Percentiles rank a stretch among this genome's conserved stretches.
Evolutionary conservation across 2,329 filamentous ascomycete genomes (phyloP).

Genomic region (Pseudocercospora musae): DNA sequence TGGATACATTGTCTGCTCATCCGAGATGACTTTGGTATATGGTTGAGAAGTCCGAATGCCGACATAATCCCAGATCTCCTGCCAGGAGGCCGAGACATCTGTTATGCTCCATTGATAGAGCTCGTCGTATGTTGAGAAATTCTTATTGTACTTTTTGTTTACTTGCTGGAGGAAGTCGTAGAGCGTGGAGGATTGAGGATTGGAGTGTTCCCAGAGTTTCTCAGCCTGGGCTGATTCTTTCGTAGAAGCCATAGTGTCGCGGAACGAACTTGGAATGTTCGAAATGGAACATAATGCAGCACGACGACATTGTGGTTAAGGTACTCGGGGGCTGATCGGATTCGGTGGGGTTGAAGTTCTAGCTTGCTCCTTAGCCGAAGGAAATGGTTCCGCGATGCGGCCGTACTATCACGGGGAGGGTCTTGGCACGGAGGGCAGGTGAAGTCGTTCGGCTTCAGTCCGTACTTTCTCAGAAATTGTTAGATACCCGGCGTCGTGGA

Average conservation of each 20-base stretch:
- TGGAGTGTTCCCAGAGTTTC: constrained; percentile 38
- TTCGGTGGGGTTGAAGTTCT: neutral
- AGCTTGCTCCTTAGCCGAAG: neutral
- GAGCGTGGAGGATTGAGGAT: constrained; percentile 44
- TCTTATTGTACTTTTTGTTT: constrained; percentile 63
- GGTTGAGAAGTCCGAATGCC: constrained; percentile 66
- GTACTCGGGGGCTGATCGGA: neutral
- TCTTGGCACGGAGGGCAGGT: neutral
- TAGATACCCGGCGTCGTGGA: too few species aligned
- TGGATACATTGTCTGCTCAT: constrained; percentile 72
- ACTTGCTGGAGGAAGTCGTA: constrained; percentile 55
- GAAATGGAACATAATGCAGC: neutral
- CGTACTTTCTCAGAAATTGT: too few species aligned
- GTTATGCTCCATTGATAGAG: constrained; percentile 83
- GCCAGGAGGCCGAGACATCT: constrained; percentile 76
- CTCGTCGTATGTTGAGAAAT: constrained; percentile 65
- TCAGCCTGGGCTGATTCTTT: constrained; percentile 7
- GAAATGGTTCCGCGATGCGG: neutral
- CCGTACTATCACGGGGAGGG: too few species aligned
- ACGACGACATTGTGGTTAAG: neutral
- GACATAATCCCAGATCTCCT: constrained; percentile 77
- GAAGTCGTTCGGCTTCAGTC: too few species aligned
- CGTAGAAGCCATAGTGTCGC: neutral
- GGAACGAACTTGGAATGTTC: neutral
- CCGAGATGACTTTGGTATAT: constrained; percentile 65